Percentiles rank a stretch among this genome's conserved stretches.
These are phyloP conservation scores for Monotropa hypopitys DNA, from an alignment of 179 eudicot species.

Conservation along the genomic window DNA sequence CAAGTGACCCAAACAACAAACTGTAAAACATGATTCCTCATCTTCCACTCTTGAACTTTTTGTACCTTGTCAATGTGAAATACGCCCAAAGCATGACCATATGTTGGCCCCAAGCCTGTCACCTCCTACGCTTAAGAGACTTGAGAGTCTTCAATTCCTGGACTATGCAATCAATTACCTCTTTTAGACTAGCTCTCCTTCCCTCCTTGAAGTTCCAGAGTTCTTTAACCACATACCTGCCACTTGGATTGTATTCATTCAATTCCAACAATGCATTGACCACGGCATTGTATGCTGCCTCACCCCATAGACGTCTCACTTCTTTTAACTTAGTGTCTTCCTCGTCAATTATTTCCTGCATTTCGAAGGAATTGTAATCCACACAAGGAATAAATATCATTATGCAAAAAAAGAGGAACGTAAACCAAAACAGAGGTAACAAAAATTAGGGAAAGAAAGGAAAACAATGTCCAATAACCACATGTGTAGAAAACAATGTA, in stretches of 20 bases:
- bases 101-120: slow-evolving; percentile 4
- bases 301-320: slow-evolving; percentile 32
- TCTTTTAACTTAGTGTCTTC: slow-evolving; percentile 27
- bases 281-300: slow-evolving; percentile 28
- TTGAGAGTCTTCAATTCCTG: slow-evolving; percentile 20
- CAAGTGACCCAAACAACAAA: neutral
- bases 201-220: slow-evolving; percentile 35
- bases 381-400: neutral
- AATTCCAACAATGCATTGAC: slow-evolving; percentile 34
- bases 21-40: neutral
- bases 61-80: neutral
- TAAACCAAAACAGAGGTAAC: neutral
- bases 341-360: slow-evolving; percentile 41
- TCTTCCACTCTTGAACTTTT: neutral
- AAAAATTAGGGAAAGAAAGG: neutral
- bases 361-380: slow-evolving; percentile 5
- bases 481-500: neutral
- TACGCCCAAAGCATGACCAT: neutral
- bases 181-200: slow-evolving; percentile 34
- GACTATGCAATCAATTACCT: slow-evolving; percentile 28
- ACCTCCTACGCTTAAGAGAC: slow-evolving; percentile 32
- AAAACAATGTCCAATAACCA: neutral
- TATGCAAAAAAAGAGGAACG: neutral
- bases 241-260: slow-evolving; percentile 47
- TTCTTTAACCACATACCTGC: slow-evolving; percentile 39